phyloP scores from a whole-genome alignment of 257 asterid genomes.

The Osmanthus fragrans region DNA sequence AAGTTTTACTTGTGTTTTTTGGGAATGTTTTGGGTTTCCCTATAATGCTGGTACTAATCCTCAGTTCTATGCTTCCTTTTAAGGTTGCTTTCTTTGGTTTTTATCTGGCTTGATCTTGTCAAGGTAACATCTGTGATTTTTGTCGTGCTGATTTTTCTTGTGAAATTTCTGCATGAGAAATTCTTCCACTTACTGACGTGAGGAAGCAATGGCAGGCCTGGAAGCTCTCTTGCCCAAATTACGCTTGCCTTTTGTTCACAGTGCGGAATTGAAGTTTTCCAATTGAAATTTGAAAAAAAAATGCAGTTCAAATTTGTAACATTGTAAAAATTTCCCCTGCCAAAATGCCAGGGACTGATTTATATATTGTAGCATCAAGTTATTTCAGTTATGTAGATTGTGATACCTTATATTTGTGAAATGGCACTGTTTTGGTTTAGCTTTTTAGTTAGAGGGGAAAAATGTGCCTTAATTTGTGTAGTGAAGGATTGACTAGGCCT shows the following conservation, averaged over 20 bases:
- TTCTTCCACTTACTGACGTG: neutral
- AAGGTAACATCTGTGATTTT: neutral
- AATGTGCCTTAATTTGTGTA: neutral
- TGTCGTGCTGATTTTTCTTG: neutral
- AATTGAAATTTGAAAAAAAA: no score
- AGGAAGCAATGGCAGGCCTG: neutral
- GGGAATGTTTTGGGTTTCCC: neutral
- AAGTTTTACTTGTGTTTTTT: no score
- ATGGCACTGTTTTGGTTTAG: neutral
- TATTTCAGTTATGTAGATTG: neutral
- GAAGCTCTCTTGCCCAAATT: neutral
- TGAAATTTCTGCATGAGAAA: neutral
- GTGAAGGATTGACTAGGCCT: neutral
- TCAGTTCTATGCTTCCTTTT: no score
- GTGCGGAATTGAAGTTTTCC: neutral
- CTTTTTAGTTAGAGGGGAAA: neutral
- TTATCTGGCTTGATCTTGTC: neutral
- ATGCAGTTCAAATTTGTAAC: neutral
- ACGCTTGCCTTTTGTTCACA: no score
- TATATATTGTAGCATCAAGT: neutral
- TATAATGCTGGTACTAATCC: neutral
- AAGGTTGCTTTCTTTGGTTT: neutral
- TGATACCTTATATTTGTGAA: neutral
- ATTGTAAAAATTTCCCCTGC: no score
- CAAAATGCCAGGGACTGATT: neutral